Evolutionary conservation across 805 yeast species (phyloP).

Genomic region (Ogataea salicorniae): DNA sequence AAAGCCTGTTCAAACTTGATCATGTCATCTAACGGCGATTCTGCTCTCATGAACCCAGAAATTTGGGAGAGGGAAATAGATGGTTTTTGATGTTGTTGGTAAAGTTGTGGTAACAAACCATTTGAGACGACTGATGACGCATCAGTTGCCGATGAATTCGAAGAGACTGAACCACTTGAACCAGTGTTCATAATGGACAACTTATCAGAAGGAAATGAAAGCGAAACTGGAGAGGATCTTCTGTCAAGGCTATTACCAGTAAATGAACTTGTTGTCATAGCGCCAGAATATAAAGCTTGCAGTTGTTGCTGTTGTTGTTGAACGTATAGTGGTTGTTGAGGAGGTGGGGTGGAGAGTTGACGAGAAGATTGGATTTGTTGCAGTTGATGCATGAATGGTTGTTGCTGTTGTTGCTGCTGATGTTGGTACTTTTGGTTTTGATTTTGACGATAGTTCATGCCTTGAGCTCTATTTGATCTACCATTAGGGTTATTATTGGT

Average conservation of each 20-base stretch:
- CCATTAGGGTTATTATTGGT: not conserved
- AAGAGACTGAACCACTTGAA: constrained; percentile 2
- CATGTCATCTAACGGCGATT: not conserved
- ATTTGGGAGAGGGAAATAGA: not conserved
- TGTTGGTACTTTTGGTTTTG: not conserved
- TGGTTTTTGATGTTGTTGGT: not conserved
- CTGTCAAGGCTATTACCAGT: not conserved
- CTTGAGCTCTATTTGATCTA: not conserved
- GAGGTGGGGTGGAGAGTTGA: not conserved
- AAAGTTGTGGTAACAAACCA: not conserved
- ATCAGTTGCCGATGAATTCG: constrained; percentile 1
- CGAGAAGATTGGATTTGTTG: not conserved
- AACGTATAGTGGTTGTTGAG: not conserved
- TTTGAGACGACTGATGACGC: not conserved
- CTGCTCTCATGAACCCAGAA: not conserved
- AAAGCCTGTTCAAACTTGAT: not conserved
- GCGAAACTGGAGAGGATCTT: not conserved
- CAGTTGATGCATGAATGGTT: not conserved
- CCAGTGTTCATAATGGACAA: not conserved
- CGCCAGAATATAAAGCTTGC: not conserved
- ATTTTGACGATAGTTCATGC: not conserved
- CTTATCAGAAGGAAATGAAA: not conserved
- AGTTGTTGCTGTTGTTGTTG: constrained; percentile 1
- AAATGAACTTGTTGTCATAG: not conserved
- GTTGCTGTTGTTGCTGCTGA: not conserved